Evolutionary conservation across 2,329 filamentous ascomycete species (phyloP), one percentile per base, ranked within the genome.

Genomic region (Alternaria sp.): DNA sequence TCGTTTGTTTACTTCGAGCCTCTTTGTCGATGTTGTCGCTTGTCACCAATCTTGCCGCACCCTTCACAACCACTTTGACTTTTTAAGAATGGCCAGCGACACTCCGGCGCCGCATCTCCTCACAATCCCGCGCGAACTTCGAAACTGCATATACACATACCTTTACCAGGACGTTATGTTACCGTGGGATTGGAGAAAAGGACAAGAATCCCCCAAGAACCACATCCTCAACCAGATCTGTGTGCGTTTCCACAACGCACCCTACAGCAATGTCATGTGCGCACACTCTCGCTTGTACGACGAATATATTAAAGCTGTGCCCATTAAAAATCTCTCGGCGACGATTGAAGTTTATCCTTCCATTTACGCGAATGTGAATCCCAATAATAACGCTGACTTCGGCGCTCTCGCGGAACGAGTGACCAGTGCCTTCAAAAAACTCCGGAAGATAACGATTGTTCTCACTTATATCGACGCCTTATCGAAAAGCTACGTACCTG

Each of bases 201-300:
- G 49, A 10, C 24, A 28, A 21, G 26, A 11, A 3, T n/a, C 8
- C 14, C n/a, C 11, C 21, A 29, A 31, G 37, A n/a, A 21, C 17
- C 40, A 31, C 34, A 10, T 14, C 14, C 14, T 26, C 33, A 23
- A 17, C 8, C 44, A 83, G 83, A 31, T 97, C 97, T 78, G 84
- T 87, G 45, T 98, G 93, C 80, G 95, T 97, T 70, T 89, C 88
- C 58, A 87, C 11, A 51, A 51, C 23, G 49, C 36, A 26, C 37
- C 49, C 24, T 29, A 91, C 69, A 90, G 92, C 8, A 84, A 86
- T 29, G 86, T 95, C 68, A 84, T 84, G 66, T 84, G 97, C 58
- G 82, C 80, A 55, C 76, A 86, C 65, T 86, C 86, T 36, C 87
- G 89, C 60, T 82, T 98, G 77, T 97, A 97, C 80, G 94, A 98